phyloP scores from a whole-genome alignment of 164 flowering plant genomes.

The Vitis rotundifolia region DNA sequence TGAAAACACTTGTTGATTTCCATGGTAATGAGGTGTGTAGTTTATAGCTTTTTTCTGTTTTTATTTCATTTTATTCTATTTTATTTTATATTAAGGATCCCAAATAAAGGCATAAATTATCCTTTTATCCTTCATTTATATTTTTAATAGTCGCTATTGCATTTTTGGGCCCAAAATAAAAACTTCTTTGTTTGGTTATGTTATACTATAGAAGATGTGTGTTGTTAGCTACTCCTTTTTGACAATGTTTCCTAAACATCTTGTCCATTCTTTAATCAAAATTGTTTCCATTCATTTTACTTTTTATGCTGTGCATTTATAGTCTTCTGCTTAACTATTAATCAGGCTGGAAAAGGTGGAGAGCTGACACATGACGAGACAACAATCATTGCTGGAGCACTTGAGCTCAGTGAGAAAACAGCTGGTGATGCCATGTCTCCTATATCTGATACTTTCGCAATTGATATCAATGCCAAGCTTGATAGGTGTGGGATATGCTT shows the following conservation, averaged over 20 bases:
- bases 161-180: not conserved
- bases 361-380: slow-evolving; percentile 97
- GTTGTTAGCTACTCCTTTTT: no score
- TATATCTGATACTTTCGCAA: slow-evolving; percentile 77
- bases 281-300: not conserved
- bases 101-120: not conserved
- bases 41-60: not conserved
- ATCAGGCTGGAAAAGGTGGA: slow-evolving; percentile 99
- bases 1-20: slow-evolving; percentile 89
- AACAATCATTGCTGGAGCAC: slow-evolving; percentile 97
- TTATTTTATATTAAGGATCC: not conserved
- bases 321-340: slow-evolving; percentile 3
- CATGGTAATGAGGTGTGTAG: slow-evolving; percentile 91
- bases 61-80: not conserved
- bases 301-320: slow-evolving; percentile 2
- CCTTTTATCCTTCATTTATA: not conserved
- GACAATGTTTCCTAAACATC: no score
- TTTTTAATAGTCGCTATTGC: not conserved
- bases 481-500: slow-evolving; percentile 39
- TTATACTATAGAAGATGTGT: no score
- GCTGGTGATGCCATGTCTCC: slow-evolving; percentile 97
- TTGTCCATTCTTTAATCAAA: no score
- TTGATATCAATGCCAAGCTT: slow-evolving; percentile 80
- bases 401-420: slow-evolving; percentile 81
- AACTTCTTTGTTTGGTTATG: not conserved